A percentile compares a stretch with the other conserved stretches of the same genome.
Evolutionary conservation across 2,329 filamentous ascomycete species (phyloP).

Genomic region (Ophiostoma tasmaniense): DNA sequence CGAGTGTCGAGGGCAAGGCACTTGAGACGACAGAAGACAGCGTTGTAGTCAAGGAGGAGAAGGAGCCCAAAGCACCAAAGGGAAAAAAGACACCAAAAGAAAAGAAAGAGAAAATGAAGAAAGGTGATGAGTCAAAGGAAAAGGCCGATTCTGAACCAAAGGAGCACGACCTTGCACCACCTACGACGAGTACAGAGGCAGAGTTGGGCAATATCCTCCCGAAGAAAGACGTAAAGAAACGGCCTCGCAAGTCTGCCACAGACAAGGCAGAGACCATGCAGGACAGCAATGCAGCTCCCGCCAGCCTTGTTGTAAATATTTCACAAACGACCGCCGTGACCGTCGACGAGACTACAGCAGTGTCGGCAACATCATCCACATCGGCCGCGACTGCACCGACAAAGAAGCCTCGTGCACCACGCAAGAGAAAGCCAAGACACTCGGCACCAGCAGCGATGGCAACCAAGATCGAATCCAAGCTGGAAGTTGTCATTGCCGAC

Average conservation of each 20-base stretch:
- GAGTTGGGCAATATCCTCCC: background rate
- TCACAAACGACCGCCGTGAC: background rate
- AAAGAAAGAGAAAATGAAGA: background rate
- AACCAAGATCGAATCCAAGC: background rate
- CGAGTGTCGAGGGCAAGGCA: background rate
- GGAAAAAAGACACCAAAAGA: background rate
- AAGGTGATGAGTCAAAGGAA: background rate
- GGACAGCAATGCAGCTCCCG: background rate
- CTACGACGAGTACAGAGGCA: background rate
- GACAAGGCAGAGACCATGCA: background rate
- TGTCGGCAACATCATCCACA: background rate
- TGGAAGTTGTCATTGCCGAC: background rate
- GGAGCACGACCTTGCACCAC: background rate
- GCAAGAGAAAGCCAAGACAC: slow-evolving; percentile 12
- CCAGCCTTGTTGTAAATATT: background rate
- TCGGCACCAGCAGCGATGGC: slow-evolving; percentile 18
- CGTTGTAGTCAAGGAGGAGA: background rate
- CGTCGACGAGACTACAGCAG: background rate
- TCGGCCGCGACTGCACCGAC: background rate
- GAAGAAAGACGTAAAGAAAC: background rate
- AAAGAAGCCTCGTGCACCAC: background rate
- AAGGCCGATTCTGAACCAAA: background rate
- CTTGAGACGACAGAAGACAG: background rate
- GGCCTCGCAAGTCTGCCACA: background rate
- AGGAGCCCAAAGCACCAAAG: background rate